These are phyloP conservation scores for Suillus clintonianus DNA, from an alignment of 768 basidiomycete genomes.

Conservation along the genomic window DNA sequence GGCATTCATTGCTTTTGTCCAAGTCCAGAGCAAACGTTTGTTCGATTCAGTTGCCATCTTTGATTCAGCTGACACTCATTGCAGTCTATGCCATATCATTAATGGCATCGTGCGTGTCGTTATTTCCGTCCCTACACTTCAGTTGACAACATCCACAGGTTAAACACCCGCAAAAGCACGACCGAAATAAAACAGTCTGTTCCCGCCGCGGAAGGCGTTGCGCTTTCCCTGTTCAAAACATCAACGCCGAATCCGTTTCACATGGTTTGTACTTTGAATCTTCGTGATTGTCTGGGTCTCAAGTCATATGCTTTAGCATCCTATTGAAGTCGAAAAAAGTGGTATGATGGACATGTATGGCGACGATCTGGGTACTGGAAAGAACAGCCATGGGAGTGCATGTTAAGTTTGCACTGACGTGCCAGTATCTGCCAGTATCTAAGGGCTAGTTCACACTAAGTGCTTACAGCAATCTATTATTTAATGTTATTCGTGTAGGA, in stretches of 20 bases:
- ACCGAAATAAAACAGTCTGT: not conserved
- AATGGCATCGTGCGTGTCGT: slow-evolving; percentile 14
- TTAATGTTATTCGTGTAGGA: not conserved
- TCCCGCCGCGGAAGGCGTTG: not conserved
- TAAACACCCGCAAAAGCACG: slow-evolving; percentile 1
- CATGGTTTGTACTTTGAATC: not conserved
- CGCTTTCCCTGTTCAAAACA: not conserved
- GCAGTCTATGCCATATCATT: slow-evolving; percentile 20
- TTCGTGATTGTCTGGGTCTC: not conserved
- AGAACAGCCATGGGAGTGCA: not conserved
- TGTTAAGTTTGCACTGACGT: not conserved
- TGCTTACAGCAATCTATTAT: not conserved
- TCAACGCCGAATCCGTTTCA: not conserved
- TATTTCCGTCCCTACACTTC: not conserved
- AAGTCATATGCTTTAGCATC: not conserved
- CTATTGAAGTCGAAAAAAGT: not conserved
- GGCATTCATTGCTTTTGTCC: slow-evolving; percentile 13
- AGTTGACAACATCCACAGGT: not conserved
- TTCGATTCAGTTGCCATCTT: not conserved
- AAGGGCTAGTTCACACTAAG: not conserved
- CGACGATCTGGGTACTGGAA: not conserved
- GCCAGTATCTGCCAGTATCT: not conserved
- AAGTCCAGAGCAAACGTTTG: slow-evolving; percentile 18
- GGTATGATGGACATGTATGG: not conserved
- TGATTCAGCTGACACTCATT: not conserved